Base-by-base conservation (phyloP, 208 protist genomes). In the Herpetomonas samuelpessoai region DNA sequence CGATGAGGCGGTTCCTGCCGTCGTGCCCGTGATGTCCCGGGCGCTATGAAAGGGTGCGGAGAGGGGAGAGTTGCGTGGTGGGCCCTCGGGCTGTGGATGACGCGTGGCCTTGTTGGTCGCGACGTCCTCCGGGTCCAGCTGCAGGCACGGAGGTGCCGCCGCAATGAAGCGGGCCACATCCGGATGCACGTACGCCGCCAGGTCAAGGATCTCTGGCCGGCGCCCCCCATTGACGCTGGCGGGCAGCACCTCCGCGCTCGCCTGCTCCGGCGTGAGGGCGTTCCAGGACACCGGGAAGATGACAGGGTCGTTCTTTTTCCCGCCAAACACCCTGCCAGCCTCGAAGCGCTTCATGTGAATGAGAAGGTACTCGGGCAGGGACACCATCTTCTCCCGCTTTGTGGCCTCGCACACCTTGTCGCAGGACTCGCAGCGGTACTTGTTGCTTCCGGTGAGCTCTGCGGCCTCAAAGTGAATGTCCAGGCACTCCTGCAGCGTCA, bases 341-440 rank as follows among this genome's bases (percentile, higher is more conserved):
- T 87, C 68, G 68, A 92, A 95, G 30, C 91, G 83, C 68, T 97
- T 97, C 83, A 97, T 88, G 46, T 95, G 84, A 18, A 95, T 21
- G 3, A 95, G 31, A 1, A 97, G 73, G 50, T 86, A 89, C 67
- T 97, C 88, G 18, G 91, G 91, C 29, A 93, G 61, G 0, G 61
- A 56, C 1, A 94, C 74, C 21, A 97, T 71, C 10, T 67, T 70
- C 48, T 86, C 77, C 45, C 59, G 57, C 68, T 94, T 95, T 35
- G 87, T 95, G 10, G 88, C 88, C 30, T 94, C 83, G 31, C 61
- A 75, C n/a, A 28, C 45, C 26, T 51, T 60, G 19, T 81, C 75
- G 61, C 91, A 97, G 19, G 79, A 82, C 35, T 68, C 67, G 64
- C 91, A 97, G 28, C 64, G 68, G 76, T 96, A 96, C 55, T 65